Evolutionary conservation across 139 green algal genomes (phyloP), one percentile per base, ranked within the genome.

Genomic region (Astrephomene gubernaculifera): DNA sequence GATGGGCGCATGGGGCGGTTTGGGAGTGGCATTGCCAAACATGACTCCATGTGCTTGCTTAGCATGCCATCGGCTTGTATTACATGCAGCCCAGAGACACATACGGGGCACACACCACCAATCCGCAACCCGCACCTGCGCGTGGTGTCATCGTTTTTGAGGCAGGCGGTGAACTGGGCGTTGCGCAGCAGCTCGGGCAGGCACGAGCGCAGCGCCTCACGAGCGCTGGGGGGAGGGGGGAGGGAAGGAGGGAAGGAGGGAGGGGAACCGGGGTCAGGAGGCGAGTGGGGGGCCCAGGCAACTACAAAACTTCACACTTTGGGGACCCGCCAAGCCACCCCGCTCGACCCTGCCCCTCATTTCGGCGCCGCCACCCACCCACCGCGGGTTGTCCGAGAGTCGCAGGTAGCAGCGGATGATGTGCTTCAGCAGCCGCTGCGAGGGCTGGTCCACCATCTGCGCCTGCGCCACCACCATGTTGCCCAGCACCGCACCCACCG

Each of bases 331-430:
- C n/a, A n/a, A n/a, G n/a, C n/a, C n/a, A n/a, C n/a, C n/a, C n/a
- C n/a, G n/a, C n/a, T n/a, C n/a, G n/a, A n/a, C n/a, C n/a, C n/a
- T n/a, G n/a, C n/a, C n/a, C n/a, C n/a, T n/a, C n/a, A n/a, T 57
- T 12, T 17, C 49, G 49, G 12, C 49, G 49, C 17, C 17, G 14
- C 49, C 12, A 57, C 49, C 35, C 22, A 19, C 89, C 17, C 88
- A 93, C 91, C 91, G 90, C 1, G 90, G 92, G 86, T 98, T 97
- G 86, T 98, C 95, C 2, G 91, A 94, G 25, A 99, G 93, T 4
- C 97, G 90, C 87, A 99, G 93, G 89, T 99, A 99, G 91, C 97
- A 99, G 53, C 97, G 90, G 70, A 99, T 97, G 88, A 99, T 99
- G 94, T 99, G 97, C 92, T 99, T 99, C 9, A 99, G 93, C 79